Conservation (phyloP, 306 rosid species). For the Citrullus amarus region DNA sequence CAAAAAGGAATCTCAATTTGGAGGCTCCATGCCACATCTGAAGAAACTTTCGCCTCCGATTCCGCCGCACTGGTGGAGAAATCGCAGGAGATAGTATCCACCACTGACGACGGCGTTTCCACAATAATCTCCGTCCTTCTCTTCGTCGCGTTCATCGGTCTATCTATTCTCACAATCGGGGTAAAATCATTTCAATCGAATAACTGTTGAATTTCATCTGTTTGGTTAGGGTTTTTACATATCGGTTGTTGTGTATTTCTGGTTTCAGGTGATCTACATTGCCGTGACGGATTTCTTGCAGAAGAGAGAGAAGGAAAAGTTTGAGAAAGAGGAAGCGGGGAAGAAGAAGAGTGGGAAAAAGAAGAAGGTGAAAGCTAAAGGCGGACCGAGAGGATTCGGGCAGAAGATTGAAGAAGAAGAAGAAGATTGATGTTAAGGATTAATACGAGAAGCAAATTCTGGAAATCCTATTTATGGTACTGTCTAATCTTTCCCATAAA, state of each 20-base stretch:
- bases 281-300: constrained; percentile 70
- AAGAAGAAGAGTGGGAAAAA: constrained; percentile 31
- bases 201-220: background rate
- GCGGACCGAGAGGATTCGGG: constrained; percentile 76
- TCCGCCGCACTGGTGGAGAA: constrained; percentile 28
- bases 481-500: background rate
- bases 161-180: constrained; percentile 69
- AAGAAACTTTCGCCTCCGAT: constrained; percentile 29
- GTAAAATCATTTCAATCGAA: constrained; percentile 17
- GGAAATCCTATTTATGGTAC: background rate
- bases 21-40: constrained; percentile 27
- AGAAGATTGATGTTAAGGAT: constrained; percentile 10
- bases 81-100: constrained; percentile 37
- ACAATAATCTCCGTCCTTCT: constrained; percentile 50
- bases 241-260: background rate
- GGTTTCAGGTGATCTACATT: constrained; percentile 58
- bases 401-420: constrained; percentile 38
- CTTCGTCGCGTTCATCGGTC: constrained; percentile 56
- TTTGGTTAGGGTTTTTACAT: background rate
- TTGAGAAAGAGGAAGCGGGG: constrained; percentile 58
- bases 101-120: constrained; percentile 30
- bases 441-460: background rate
- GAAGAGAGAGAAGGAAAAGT: constrained; percentile 81
- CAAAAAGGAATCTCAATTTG: constrained; percentile 4
- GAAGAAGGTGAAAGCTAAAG: constrained; percentile 36